A percentile compares a stretch with the other conserved stretches of the same genome.
phyloP scores from a whole-genome alignment of 345 rosid genomes.

The Populus tremula region DNA sequence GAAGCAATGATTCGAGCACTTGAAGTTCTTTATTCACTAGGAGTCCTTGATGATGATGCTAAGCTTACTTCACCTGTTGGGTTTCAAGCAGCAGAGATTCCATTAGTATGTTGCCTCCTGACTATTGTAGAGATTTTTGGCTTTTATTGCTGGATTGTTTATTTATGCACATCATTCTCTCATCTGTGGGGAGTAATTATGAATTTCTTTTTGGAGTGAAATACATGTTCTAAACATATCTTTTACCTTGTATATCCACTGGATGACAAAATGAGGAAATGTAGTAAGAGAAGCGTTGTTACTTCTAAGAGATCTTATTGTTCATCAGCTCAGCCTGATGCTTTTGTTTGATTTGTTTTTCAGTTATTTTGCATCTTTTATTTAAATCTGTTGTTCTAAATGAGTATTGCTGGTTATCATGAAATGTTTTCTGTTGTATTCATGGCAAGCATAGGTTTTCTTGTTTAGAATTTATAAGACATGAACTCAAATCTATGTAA shows the following conservation, averaged over 20 bases:
- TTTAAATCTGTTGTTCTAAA: neutral
- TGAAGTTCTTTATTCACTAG: slow-evolving; percentile 89
- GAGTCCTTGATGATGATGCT: slow-evolving; percentile 90
- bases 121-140: neutral
- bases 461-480: neutral
- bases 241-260: no score
- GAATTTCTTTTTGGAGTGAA: neutral
- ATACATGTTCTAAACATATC: neutral
- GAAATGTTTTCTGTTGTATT: neutral
- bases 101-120: slow-evolving; percentile 50
- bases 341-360: neutral
- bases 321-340: no score
- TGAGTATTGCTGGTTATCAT: neutral
- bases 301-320: no score
- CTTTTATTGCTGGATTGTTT: neutral
- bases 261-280: neutral
- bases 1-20: slow-evolving; percentile 90
- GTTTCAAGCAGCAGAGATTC: slow-evolving; percentile 96
- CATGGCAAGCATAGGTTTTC: neutral
- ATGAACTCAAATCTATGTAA: neutral
- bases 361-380: neutral
- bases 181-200: neutral
- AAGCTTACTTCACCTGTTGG: slow-evolving; percentile 96
- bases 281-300: neutral
- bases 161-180: neutral